Percentiles rank a stretch among this genome's conserved stretches.
These are phyloP conservation scores for Furcasterigmium furcatum DNA, from an alignment of 2,329 filamentous ascomycete species.

Conservation along the genomic window DNA sequence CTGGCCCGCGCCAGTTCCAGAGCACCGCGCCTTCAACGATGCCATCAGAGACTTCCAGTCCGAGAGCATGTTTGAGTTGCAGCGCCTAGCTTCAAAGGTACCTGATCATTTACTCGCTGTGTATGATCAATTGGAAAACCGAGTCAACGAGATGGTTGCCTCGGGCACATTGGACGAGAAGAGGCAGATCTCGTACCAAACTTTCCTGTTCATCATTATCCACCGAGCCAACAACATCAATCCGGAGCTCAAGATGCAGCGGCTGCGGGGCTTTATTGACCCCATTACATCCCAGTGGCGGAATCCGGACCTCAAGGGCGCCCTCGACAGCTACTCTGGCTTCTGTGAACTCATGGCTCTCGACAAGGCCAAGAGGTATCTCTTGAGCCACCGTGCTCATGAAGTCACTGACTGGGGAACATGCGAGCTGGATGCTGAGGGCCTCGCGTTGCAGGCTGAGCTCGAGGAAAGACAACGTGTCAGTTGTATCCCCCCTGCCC, in stretches of 20 bases:
- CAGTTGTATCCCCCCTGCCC: constrained; percentile 15
- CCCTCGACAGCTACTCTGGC: constrained; percentile 69
- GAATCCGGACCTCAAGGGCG: constrained; percentile 61
- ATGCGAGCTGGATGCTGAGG: constrained; percentile 73
- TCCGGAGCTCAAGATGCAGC: constrained; percentile 63
- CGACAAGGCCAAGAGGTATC: constrained; percentile 76
- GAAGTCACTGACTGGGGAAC: constrained; percentile 80
- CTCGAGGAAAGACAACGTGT: constrained; percentile 74
- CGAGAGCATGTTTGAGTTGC: constrained; percentile 82
- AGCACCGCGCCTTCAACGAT: constrained; percentile 74
- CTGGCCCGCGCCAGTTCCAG: constrained; percentile 69
- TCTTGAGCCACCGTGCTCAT: constrained; percentile 70
- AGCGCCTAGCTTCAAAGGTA: constrained; percentile 85
- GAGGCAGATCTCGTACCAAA: constrained; percentile 79
- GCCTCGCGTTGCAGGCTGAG: constrained; percentile 72
- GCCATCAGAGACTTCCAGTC: constrained; percentile 85
- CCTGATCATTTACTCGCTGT: constrained; percentile 85
- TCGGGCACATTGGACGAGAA: constrained; percentile 76
- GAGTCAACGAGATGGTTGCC: constrained; percentile 76
- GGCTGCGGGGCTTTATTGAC: constrained; percentile 74
- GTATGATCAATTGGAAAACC: constrained; percentile 81
- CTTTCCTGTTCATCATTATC: constrained; percentile 90
- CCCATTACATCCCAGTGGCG: constrained; percentile 82
- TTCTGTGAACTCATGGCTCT: constrained; percentile 82
- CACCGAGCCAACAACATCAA: constrained; percentile 80